Evolutionary conservation across 2,329 filamentous ascomycete genomes (phyloP).

Genomic region (Cladosporium sp.): DNA sequence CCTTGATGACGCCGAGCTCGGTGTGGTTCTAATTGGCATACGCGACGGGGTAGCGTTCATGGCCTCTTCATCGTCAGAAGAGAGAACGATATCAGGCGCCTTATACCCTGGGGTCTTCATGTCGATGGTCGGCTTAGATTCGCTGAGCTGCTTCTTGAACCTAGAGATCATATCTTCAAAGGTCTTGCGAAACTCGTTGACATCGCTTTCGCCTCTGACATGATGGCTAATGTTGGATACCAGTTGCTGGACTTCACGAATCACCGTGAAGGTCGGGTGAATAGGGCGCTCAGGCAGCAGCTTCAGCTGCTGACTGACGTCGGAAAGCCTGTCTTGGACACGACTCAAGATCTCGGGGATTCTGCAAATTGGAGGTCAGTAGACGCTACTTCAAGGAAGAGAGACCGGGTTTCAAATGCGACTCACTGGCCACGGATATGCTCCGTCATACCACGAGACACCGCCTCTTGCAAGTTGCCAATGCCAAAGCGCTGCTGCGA

Average conservation of each 20-base stretch:
- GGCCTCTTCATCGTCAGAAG: conserved; percentile 17
- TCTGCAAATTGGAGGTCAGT: background rate
- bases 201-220: conserved; percentile 44
- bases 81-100: conserved; percentile 13
- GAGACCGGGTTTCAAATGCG: conserved; percentile 9
- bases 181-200: conserved; percentile 36
- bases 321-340: conserved; percentile 42
- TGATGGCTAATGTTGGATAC: conserved; percentile 48
- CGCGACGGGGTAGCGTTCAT: conserved; percentile 13
- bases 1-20: conserved; percentile 4
- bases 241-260: conserved; percentile 54
- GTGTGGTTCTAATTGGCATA: background rate
- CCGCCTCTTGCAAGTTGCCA: conserved; percentile 39
- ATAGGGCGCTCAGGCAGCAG: conserved; percentile 56
- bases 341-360: conserved; percentile 37
- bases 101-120: conserved; percentile 22
- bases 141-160: conserved; percentile 43
- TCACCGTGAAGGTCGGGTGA: conserved; percentile 62
- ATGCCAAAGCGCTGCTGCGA: conserved; percentile 49
- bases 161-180: conserved; percentile 43
- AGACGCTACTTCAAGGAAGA: background rate
- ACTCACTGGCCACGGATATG: conserved; percentile 35
- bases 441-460: conserved; percentile 45
- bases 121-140: conserved; percentile 24
- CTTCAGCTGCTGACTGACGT: conserved; percentile 50